Percentiles rank a stretch among this genome's conserved stretches.
Evolutionary conservation across 495 filamentous ascomycete genomes (phyloP).

Genomic region (Hypoxylon fuscum): DNA sequence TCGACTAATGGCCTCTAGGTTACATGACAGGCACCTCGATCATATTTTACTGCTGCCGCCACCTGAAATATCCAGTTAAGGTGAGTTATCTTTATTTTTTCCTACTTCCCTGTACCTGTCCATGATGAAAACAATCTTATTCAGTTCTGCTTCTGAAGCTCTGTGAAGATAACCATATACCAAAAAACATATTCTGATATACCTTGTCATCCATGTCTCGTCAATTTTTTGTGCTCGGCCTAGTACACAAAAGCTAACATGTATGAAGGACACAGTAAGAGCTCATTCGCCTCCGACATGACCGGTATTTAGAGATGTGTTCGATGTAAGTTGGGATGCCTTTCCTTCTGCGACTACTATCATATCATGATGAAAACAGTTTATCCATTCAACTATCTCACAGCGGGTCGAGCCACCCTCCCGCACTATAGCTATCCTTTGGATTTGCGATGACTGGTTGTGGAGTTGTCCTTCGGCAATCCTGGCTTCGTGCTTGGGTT

Average conservation of each 20-base stretch:
- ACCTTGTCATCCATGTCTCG: constrained; percentile 5
- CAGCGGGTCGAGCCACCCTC: constrained; percentile 77
- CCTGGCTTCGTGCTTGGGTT: constrained; percentile 19
- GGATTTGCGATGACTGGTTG: constrained; percentile 81
- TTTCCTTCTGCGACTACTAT: constrained; percentile 22
- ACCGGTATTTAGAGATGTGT: background rate
- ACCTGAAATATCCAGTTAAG: constrained; percentile 7
- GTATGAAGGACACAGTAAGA: constrained; percentile 15
- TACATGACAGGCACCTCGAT: background rate
- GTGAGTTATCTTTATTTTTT: constrained; percentile 29
- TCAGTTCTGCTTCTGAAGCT: constrained; percentile 96
- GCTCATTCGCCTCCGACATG: background rate
- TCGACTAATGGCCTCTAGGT: constrained; percentile 34
- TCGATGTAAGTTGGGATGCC: constrained; percentile 22
- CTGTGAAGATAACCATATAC: constrained; percentile 84
- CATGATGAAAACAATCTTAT: constrained; percentile 81
- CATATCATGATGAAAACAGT: constrained; percentile 90
- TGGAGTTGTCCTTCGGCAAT: constrained; percentile 69
- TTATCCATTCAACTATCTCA: constrained; percentile 98
- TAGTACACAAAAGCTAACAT: constrained; percentile 28
- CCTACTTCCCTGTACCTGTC: constrained; percentile 38
- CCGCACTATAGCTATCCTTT: constrained; percentile 73
- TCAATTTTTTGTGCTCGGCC: constrained; percentile 9
- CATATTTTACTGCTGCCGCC: constrained; percentile 4
- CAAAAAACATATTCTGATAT: constrained; percentile 70